Conservation (phyloP, 306 rosid genomes). For the Corylus heterophylla region DNA sequence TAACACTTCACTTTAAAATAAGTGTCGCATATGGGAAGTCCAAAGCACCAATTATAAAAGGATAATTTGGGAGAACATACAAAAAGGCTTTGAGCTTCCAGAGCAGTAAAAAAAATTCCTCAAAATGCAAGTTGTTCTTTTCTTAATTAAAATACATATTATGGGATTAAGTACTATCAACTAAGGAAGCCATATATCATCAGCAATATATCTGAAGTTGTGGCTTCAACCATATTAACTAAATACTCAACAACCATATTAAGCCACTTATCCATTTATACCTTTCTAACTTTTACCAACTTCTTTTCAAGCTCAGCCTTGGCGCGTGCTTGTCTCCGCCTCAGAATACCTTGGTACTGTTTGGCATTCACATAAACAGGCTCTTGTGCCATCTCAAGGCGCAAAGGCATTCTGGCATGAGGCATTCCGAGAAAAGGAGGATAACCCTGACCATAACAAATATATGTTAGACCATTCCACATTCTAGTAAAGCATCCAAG, state of each 20-base stretch:
- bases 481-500: not conserved
- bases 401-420: slow-evolving; percentile 94
- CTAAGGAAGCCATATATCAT: not conserved
- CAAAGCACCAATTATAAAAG: not conserved
- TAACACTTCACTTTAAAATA: not conserved
- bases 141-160: not conserved
- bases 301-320: slow-evolving; percentile 94
- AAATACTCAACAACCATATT: not conserved
- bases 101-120: not conserved
- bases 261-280: slow-evolving; percentile 26
- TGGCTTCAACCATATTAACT: not conserved
- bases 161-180: not conserved
- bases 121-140: not conserved
- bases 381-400: slow-evolving; percentile 95
- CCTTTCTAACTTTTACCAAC: slow-evolving; percentile 91
- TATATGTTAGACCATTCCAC: slow-evolving; percentile 11
- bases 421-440: slow-evolving; percentile 88
- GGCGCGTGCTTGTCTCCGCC: slow-evolving; percentile 97
- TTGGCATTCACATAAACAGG: slow-evolving; percentile 98
- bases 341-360: slow-evolving; percentile 93
- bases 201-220: not conserved
- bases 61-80: not conserved
- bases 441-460: slow-evolving; percentile 58
- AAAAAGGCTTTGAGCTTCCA: not conserved
- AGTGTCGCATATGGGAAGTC: not conserved